A percentile compares a stretch with the other conserved stretches of the same genome.
Conservation (phyloP, 2,329 filamentous ascomycete genomes). For the Cercospora zeae-maydis region DNA sequence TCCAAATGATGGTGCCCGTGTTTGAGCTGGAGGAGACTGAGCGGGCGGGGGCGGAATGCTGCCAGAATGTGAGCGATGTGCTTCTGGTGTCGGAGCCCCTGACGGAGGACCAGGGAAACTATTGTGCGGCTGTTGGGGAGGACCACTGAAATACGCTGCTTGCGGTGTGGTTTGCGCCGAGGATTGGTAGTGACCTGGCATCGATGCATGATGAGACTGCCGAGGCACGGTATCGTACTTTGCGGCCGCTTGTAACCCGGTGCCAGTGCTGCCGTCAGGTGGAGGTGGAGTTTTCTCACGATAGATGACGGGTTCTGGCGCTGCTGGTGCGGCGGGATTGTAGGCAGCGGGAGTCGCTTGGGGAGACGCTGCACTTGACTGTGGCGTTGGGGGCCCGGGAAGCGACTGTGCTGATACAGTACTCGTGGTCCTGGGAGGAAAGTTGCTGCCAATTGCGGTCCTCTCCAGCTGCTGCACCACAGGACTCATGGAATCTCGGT, state of each 20-base stretch:
- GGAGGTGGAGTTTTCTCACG: conserved; percentile 78
- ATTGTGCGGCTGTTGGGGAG: conserved; percentile 32
- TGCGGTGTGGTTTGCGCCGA: conserved; percentile 31
- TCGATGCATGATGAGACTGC: conserved; percentile 27
- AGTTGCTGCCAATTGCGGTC: conserved; percentile 61
- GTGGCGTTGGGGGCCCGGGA: conserved; percentile 33
- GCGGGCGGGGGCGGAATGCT: conserved; percentile 27
- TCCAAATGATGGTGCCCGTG: conserved; percentile 25
- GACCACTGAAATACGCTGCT: conserved; percentile 42
- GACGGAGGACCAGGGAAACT: conserved; percentile 23
- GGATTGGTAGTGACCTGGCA: conserved; percentile 24
- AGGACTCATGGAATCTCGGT: conserved; percentile 57
- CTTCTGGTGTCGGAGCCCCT: conserved; percentile 14
- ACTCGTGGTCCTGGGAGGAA: conserved; percentile 43
- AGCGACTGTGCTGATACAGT: conserved; percentile 38
- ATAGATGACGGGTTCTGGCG: conserved; percentile 67
- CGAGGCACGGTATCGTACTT: conserved; percentile 36
- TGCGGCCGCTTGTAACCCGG: conserved; percentile 41
- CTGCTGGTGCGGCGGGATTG: conserved; percentile 73
- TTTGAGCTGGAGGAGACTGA: conserved; percentile 19
- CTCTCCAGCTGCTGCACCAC: conserved; percentile 72
- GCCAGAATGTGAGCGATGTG: conserved; percentile 19
- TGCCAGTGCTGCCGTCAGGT: conserved; percentile 57
- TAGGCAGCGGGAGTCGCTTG: conserved; percentile 60
- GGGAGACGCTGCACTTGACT: conserved; percentile 21